phyloP scores from a whole-genome alignment of 331 rosid genomes.

The Quercus tomentella region DNA sequence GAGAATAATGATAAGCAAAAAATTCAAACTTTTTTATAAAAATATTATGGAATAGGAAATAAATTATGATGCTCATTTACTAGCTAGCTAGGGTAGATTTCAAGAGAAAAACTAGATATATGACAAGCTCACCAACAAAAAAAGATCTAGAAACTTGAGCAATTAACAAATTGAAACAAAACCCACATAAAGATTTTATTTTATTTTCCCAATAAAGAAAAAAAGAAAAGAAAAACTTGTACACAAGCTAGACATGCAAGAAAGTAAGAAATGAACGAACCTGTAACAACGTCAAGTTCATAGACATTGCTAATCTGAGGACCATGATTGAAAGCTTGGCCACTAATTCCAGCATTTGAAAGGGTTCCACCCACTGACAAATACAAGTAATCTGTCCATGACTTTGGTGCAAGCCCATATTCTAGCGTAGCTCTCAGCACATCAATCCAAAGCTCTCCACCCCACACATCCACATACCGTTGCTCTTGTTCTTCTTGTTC shows the following conservation, averaged over 20 bases:
- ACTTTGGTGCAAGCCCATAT: slow-evolving; percentile 75
- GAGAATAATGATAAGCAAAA: too few relatives aligned
- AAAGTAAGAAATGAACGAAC: slow-evolving; percentile 17
- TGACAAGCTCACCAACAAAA: not conserved
- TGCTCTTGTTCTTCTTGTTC: not conserved
- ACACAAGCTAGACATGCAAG: not conserved
- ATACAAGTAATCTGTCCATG: slow-evolving; percentile 95
- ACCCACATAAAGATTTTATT: not conserved
- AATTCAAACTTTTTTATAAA: too few relatives aligned
- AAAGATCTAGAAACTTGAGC: not conserved
- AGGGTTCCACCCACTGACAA: slow-evolving; percentile 94
- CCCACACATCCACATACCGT: slow-evolving; percentile 83
- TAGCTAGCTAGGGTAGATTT: not conserved
- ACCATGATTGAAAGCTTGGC: slow-evolving; percentile 89
- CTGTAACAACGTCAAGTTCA: slow-evolving; percentile 91
- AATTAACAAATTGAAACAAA: not conserved
- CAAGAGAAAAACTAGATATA: not conserved
- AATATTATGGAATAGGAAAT: not conserved
- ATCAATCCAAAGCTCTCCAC: slow-evolving; percentile 86
- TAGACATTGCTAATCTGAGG: slow-evolving; percentile 81
- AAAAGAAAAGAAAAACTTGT: not conserved
- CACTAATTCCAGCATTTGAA: slow-evolving; percentile 91
- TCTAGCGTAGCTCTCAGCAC: slow-evolving; percentile 52
- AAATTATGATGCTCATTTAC: not conserved
- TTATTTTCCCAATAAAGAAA: not conserved